Percentiles rank a stretch among this genome's conserved stretches.
Conservation (phyloP, 345 rosid species). For the Rhizophora mangle region DNA sequence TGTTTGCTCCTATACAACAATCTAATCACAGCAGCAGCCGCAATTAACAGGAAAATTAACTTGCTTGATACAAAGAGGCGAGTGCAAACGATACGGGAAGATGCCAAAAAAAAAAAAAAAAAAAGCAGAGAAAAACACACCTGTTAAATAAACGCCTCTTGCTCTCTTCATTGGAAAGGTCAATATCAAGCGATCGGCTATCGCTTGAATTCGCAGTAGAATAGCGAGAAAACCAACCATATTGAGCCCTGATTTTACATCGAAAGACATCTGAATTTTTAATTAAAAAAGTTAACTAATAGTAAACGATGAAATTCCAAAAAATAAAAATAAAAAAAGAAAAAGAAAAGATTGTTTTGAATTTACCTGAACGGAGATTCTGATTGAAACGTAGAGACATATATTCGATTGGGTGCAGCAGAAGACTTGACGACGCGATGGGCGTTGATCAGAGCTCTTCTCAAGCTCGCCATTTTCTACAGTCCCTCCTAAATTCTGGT, state of each 20-base stretch:
- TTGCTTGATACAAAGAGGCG: background rate
- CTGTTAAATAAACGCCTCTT: constrained; percentile 74
- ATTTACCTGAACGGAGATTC: constrained; percentile 4
- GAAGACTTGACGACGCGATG: constrained; percentile 38
- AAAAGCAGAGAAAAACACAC: constrained; percentile 19
- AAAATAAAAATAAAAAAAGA: too few relatives aligned
- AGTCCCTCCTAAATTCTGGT: too few relatives aligned
- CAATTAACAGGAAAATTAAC: background rate
- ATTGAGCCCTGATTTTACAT: constrained; percentile 5
- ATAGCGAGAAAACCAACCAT: constrained; percentile 40
- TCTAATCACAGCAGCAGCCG: constrained; percentile 24
- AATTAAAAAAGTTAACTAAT: too few relatives aligned
- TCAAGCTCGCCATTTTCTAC: constrained; percentile 27
- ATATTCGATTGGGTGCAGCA: constrained; percentile 22
- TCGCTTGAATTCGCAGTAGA: constrained; percentile 28
- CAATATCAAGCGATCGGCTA: constrained; percentile 35
- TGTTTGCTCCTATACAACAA: constrained; percentile 92
- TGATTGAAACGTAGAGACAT: background rate
- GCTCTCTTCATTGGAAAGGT: constrained; percentile 69
- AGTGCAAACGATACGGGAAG: background rate
- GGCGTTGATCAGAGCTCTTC: constrained; percentile 44
- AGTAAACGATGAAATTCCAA: too few relatives aligned
- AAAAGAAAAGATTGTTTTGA: too few relatives aligned
- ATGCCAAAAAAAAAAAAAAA: background rate
- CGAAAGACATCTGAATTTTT: too few relatives aligned